phyloP scores from a whole-genome alignment of 805 yeast genomes.

The Nakazawaea holstii region DNA sequence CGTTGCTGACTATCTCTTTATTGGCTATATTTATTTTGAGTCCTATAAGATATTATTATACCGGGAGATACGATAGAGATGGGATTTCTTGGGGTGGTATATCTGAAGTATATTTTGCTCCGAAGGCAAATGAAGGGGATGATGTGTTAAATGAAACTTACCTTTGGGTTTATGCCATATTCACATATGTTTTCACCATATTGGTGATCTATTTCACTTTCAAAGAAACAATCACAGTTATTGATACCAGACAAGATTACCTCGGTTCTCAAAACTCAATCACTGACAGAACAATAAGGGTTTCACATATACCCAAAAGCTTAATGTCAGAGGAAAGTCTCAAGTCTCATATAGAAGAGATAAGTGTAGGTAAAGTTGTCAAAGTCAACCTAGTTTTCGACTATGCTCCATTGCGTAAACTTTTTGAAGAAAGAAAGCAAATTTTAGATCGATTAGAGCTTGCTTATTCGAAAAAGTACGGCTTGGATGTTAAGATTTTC shows the following conservation, averaged over 20 bases:
- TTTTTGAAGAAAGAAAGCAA: slow-evolving; percentile 29
- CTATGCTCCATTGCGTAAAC: slow-evolving; percentile 30
- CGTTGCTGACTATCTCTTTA: slow-evolving; percentile 57
- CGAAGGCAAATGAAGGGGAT: background rate
- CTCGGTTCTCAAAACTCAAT: slow-evolving; percentile 55
- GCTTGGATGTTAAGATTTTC: slow-evolving; percentile 33
- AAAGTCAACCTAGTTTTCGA: slow-evolving; percentile 42
- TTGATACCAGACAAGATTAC: slow-evolving; percentile 49
- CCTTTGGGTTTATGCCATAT: slow-evolving; percentile 48
- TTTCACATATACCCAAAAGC: slow-evolving; percentile 48
- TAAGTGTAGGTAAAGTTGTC: slow-evolving; percentile 52
- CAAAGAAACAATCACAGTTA: slow-evolving; percentile 41
- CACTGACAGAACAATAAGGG: slow-evolving; percentile 52
- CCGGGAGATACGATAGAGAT: slow-evolving; percentile 72
- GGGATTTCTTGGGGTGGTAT: slow-evolving; percentile 17
- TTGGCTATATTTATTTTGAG: slow-evolving; percentile 74
- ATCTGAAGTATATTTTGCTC: slow-evolving; percentile 17
- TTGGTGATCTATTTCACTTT: slow-evolving; percentile 40
- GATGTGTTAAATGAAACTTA: slow-evolving; percentile 17
- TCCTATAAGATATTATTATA: slow-evolving; percentile 77
- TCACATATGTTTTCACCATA: slow-evolving; percentile 49
- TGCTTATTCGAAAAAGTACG: slow-evolving; percentile 35
- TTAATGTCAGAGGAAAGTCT: slow-evolving; percentile 38
- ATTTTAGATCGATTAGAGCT: slow-evolving; percentile 33
- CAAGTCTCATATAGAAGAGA: slow-evolving; percentile 44